Evolutionary conservation across 1,284 basidiomycete genomes (phyloP).

Genomic region (Phylloporus sp.): DNA sequence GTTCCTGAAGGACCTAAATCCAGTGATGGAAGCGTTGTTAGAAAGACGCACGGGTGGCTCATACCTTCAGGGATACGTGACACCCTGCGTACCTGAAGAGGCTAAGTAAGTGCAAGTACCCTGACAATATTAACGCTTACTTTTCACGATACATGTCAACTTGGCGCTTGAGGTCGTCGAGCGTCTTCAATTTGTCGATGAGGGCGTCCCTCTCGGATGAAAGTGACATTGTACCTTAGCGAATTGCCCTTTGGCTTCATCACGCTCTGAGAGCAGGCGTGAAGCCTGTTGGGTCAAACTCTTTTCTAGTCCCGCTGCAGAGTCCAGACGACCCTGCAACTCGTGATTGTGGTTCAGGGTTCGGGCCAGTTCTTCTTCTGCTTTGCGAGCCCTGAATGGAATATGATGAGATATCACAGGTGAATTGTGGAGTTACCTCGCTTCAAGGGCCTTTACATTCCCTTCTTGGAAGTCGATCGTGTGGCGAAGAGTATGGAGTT

Average conservation of each 20-base stretch:
- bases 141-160: constrained; percentile 27
- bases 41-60: background rate
- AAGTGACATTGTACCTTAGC: constrained; percentile 20
- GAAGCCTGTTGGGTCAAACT: constrained; percentile 33
- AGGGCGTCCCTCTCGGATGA: constrained; percentile 23
- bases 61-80: constrained; percentile 38
- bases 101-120: constrained; percentile 2
- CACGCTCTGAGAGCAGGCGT: constrained; percentile 32
- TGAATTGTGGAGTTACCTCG: constrained; percentile 25
- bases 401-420: constrained; percentile 15
- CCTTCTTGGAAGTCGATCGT: constrained; percentile 38
- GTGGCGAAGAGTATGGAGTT: constrained; percentile 35
- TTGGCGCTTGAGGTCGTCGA: constrained; percentile 28
- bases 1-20: constrained; percentile 55
- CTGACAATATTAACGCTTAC: constrained; percentile 18
- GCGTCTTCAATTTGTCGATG: constrained; percentile 27
- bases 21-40: background rate
- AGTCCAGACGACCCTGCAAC: constrained; percentile 36
- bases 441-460: constrained; percentile 26
- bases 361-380: constrained; percentile 25
- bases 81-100: constrained; percentile 28
- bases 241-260: constrained; percentile 22
- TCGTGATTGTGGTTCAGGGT: constrained; percentile 25
- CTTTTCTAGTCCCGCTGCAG: constrained; percentile 31
- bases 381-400: constrained; percentile 25